These are phyloP conservation scores for Sporobolomyces pararoseus DNA, from an alignment of 768 basidiomycete genomes.

Conservation along the genomic window DNA sequence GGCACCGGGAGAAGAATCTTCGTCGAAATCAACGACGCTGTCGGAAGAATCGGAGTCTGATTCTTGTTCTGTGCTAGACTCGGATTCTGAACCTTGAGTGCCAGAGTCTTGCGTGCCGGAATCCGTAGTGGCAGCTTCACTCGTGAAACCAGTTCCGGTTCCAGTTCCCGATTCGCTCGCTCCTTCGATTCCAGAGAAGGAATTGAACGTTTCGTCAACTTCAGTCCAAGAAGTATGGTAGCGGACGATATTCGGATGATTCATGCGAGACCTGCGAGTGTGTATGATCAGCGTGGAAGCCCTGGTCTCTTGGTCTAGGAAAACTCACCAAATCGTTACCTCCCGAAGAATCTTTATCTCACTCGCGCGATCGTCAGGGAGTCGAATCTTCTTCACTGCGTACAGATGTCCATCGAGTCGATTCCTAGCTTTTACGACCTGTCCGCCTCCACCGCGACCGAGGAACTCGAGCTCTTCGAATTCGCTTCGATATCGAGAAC, in stretches of 20 bases:
- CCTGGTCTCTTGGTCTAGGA: not conserved
- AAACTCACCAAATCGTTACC: constrained; percentile 43
- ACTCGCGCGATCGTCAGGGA: constrained; percentile 40
- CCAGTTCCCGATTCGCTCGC: constrained; percentile 11
- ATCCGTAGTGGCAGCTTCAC: constrained; percentile 20
- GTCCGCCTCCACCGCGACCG: constrained; percentile 45
- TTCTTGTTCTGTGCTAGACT: constrained; percentile 5
- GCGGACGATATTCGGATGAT: constrained; percentile 31
- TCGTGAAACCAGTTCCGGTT: constrained; percentile 18
- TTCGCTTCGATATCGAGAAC: constrained; percentile 42
- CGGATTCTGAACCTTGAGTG: not conserved
- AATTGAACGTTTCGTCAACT: constrained; percentile 32
- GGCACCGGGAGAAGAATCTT: constrained; percentile 29
- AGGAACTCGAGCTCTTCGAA: constrained; percentile 46
- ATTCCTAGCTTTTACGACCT: constrained; percentile 46
- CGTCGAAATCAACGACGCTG: constrained; percentile 21
- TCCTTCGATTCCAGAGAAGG: not conserved
- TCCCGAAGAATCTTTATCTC: constrained; percentile 45
- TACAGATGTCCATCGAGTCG: constrained; percentile 41
- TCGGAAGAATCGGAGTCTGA: constrained; percentile 28
- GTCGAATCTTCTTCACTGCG: constrained; percentile 45
- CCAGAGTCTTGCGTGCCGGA: constrained; percentile 1
- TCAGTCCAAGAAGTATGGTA: constrained; percentile 45
- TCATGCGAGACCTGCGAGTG: constrained; percentile 38
- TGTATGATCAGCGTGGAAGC: not conserved